Conservation (phyloP, 306 rosid species). For the Begonia loranthoides region DNA sequence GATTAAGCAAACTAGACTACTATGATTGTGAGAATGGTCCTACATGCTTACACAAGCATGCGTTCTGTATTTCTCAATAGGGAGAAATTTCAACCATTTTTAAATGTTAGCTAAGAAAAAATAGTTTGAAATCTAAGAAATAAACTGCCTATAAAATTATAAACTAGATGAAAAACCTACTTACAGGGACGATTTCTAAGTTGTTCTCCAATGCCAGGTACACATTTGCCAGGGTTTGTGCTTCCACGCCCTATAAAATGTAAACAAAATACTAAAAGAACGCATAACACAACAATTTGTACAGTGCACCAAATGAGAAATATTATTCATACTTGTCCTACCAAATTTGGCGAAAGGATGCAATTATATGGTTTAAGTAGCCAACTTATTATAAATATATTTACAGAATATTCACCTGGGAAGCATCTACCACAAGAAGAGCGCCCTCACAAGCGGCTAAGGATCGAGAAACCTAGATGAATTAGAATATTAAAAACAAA, state of each 20-base stretch:
- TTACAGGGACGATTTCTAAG: constrained; percentile 78
- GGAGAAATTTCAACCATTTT: too few relatives aligned
- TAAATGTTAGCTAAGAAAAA: too few relatives aligned
- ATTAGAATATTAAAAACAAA: constrained; percentile 11
- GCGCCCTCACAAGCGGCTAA: constrained; percentile 98
- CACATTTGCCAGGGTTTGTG: constrained; percentile 90
- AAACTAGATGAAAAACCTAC: constrained; percentile 13
- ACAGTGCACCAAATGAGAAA: too few relatives aligned
- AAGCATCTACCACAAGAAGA: constrained; percentile 88
- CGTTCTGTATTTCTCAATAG: too few relatives aligned
- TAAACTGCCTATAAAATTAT: background rate
- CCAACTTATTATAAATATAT: background rate
- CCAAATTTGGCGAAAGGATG: too few relatives aligned
- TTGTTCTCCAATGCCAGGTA: constrained; percentile 82
- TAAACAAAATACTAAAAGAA: constrained; percentile 4
- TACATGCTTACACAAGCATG: too few relatives aligned
- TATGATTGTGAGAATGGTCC: too few relatives aligned
- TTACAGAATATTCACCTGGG: constrained; percentile 44
- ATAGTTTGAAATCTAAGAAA: background rate
- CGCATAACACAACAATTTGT: background rate
- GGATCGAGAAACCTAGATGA: constrained; percentile 71
- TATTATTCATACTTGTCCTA: too few relatives aligned
- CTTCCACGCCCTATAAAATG: constrained; percentile 72
- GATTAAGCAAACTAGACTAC: too few relatives aligned
- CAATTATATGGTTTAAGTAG: background rate